These are phyloP conservation scores for Wickerhamomyces bisporus DNA, from an alignment of 805 yeast genomes.

Conservation along the genomic window DNA sequence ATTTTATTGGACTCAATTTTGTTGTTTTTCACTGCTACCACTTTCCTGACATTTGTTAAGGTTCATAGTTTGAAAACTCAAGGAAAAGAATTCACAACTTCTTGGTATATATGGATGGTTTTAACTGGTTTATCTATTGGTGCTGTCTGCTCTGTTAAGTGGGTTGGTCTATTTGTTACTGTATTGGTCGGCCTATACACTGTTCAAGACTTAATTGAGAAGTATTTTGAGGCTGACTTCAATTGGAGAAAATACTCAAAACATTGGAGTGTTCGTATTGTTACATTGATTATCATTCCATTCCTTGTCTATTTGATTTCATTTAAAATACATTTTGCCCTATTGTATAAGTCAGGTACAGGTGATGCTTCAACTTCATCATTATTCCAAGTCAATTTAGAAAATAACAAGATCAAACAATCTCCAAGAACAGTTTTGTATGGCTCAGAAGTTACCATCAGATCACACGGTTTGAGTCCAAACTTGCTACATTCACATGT, in stretches of 20 bases:
- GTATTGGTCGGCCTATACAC: slow-evolving; percentile 55
- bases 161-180: slow-evolving; percentile 78
- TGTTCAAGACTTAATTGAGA: slow-evolving; percentile 44
- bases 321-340: slow-evolving; percentile 76
- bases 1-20: slow-evolving; percentile 74
- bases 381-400: slow-evolving; percentile 80
- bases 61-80: slow-evolving; percentile 42
- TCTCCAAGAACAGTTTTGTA: slow-evolving; percentile 62
- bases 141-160: slow-evolving; percentile 78
- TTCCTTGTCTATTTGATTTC: slow-evolving; percentile 58
- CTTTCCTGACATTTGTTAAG: slow-evolving; percentile 55
- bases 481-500: slow-evolving; percentile 83
- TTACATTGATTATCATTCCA: slow-evolving; percentile 69
- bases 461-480: slow-evolving; percentile 70
- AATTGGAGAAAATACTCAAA: slow-evolving; percentile 32
- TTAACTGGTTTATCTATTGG: slow-evolving; percentile 68
- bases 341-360: slow-evolving; percentile 77
- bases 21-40: slow-evolving; percentile 67
- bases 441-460: slow-evolving; percentile 43
- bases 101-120: slow-evolving; percentile 51
- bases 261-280: slow-evolving; percentile 73
- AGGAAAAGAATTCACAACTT: slow-evolving; percentile 31
- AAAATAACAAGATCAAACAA: slow-evolving; percentile 59
- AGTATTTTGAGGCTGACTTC: slow-evolving; percentile 30
- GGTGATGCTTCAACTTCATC: slow-evolving; percentile 93